Evolutionary conservation across 257 asterid genomes (phyloP).

Genomic region (Orobanche coerulescens): DNA sequence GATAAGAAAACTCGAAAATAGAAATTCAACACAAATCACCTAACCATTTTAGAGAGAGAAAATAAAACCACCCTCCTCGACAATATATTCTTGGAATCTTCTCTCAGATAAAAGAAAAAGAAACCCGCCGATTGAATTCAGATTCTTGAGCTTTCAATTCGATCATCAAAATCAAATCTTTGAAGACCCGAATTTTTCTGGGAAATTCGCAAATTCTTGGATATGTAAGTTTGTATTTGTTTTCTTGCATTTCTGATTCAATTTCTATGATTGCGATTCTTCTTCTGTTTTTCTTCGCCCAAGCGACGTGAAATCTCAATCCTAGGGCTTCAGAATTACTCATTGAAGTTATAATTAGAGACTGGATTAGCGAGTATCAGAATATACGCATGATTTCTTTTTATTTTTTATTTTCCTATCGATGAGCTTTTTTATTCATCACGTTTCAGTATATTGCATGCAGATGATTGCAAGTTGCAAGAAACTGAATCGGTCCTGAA

Average conservation of each 20-base stretch:
- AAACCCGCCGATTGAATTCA: slow-evolving; percentile 17
- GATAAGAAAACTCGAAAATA: slow-evolving; percentile 18
- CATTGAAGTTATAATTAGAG: slow-evolving; percentile 19
- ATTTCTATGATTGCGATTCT: slow-evolving; percentile 3
- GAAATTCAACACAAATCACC: slow-evolving; percentile 24
- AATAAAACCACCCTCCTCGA: slow-evolving; percentile 16
- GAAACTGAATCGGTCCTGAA: slow-evolving; percentile 22
- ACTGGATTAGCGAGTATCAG: slow-evolving; percentile 12
- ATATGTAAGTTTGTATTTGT: slow-evolving; percentile 32
- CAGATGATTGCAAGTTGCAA: slow-evolving; percentile 34
- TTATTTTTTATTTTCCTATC: background rate
- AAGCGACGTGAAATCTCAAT: slow-evolving; percentile 22
- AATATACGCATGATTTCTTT: background rate
- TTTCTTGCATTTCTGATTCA: slow-evolving; percentile 16
- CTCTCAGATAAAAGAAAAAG: slow-evolving; percentile 8
- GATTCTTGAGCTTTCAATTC: slow-evolving; percentile 39
- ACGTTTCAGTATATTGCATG: slow-evolving; percentile 29
- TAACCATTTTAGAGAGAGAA: slow-evolving; percentile 23
- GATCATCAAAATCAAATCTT: slow-evolving; percentile 18
- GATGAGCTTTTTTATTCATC: slow-evolving; percentile 9
- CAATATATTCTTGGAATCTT: slow-evolving; percentile 36
- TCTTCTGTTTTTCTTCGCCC: slow-evolving; percentile 16
- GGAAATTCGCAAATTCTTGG: slow-evolving; percentile 28
- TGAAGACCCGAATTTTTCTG: slow-evolving; percentile 15
- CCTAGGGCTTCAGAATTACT: slow-evolving; percentile 25